phyloP scores from a whole-genome alignment of 2,329 filamentous ascomycete species.

The Immersiporthe knoxdaviesiana region DNA sequence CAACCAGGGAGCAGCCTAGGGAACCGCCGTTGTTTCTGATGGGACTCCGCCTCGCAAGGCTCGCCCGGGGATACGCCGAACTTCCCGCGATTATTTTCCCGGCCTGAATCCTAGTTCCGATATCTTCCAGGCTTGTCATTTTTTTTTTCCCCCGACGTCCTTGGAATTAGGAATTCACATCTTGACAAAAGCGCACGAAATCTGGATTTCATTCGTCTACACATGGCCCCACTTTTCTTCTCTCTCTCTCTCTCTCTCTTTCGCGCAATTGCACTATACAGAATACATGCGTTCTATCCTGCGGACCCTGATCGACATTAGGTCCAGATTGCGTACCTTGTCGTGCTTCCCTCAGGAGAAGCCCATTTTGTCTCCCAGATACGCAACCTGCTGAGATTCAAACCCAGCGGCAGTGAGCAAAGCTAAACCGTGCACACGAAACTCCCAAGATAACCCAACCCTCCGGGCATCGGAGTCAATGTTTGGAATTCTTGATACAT shows the following conservation, averaged over 20 bases:
- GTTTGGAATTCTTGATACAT: background rate
- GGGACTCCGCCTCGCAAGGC: background rate
- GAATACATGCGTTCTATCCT: background rate
- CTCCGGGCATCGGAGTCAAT: background rate
- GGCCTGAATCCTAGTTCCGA: background rate
- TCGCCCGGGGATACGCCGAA: constrained; percentile 18
- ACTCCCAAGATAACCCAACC: background rate
- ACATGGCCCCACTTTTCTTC: background rate
- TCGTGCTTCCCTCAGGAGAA: background rate
- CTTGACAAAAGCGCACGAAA: too few species aligned
- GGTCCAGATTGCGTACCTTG: background rate
- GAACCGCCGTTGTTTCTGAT: background rate
- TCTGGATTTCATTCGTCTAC: background rate
- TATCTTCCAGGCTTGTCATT: background rate
- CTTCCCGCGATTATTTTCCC: constrained; percentile 15
- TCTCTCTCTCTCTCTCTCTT: too few species aligned
- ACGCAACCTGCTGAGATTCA: background rate
- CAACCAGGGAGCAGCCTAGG: background rate
- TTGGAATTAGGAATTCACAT: background rate
- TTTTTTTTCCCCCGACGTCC: background rate
- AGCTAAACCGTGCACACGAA: background rate
- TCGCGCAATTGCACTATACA: background rate
- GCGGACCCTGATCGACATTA: background rate
- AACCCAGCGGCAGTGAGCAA: background rate
- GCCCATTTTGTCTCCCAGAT: background rate